phyloP scores from a whole-genome alignment of 768 basidiomycete species.

The Collybia sordida region DNA sequence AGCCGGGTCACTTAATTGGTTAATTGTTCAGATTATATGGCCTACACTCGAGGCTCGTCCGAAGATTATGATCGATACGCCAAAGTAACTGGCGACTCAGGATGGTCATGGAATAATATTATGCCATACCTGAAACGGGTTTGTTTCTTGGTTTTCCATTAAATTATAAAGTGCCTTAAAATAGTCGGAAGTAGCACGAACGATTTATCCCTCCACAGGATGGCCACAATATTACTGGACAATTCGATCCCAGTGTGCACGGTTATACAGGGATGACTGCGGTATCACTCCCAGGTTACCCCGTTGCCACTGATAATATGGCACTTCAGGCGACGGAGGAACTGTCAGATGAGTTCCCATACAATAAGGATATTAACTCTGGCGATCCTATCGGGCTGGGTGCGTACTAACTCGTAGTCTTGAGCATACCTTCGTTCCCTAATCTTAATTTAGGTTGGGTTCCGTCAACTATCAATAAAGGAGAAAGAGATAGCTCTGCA shows the following conservation, averaged over 20 bases:
- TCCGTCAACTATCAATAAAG: constrained; percentile 18
- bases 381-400: constrained; percentile 30
- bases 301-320: constrained; percentile 16
- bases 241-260: constrained; percentile 24
- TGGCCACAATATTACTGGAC: constrained; percentile 24
- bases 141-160: background rate
- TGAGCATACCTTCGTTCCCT: background rate
- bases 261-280: constrained; percentile 20
- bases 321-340: constrained; percentile 22
- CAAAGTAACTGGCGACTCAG: constrained; percentile 4
- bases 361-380: constrained; percentile 25
- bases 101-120: constrained; percentile 25
- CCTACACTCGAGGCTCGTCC: constrained; percentile 20
- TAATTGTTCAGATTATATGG: constrained; percentile 19
- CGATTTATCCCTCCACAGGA: constrained; percentile 22
- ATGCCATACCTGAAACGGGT: constrained; percentile 17
- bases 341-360: constrained; percentile 16
- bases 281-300: constrained; percentile 20
- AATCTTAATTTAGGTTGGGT: constrained; percentile 13
- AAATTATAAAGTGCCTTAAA: background rate
- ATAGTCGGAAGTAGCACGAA: constrained; percentile 21
- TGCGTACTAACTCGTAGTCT: constrained; percentile 10
- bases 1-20: background rate
- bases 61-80: constrained; percentile 26
- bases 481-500: constrained; percentile 7